Conservation (phyloP, 1,284 basidiomycete genomes). For the Golubevia sp. region DNA sequence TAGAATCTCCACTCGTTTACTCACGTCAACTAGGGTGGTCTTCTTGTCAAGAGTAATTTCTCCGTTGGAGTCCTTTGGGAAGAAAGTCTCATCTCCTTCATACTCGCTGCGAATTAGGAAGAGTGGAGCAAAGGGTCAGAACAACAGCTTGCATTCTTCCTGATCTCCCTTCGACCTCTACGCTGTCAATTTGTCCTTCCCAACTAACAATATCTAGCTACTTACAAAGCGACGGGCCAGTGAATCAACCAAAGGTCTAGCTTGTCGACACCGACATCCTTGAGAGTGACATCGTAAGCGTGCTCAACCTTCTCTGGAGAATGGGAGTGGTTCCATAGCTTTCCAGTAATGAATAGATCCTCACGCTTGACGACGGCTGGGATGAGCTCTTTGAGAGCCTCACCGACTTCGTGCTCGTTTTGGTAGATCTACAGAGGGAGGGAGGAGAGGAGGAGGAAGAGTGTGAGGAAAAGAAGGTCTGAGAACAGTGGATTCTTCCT, state of each 20-base stretch:
- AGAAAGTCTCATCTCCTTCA: conserved; percentile 60
- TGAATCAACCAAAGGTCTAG: conserved; percentile 71
- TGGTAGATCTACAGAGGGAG: conserved; percentile 45
- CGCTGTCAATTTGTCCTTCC: too few species aligned
- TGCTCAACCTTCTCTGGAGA: conserved; percentile 42
- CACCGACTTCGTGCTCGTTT: conserved; percentile 49
- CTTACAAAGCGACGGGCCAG: conserved; percentile 72
- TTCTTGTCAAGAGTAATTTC: conserved; percentile 69
- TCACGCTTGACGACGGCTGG: conserved; percentile 53
- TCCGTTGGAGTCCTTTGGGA: conserved; percentile 66
- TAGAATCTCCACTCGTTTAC: too few species aligned
- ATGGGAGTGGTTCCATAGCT: conserved; percentile 72
- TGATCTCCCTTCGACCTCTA: too few species aligned
- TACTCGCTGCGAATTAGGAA: background rate
- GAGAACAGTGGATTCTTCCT: background rate
- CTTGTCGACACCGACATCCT: conserved; percentile 57
- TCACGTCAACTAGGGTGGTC: conserved; percentile 69
- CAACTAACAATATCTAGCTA: conserved; percentile 13
- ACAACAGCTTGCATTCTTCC: too few species aligned
- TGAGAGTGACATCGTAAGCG: conserved; percentile 47
- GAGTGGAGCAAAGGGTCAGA: too few species aligned
- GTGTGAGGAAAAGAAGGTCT: too few species aligned
- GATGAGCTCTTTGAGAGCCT: conserved; percentile 43
- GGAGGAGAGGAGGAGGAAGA: conserved; percentile 28
- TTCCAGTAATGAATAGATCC: conserved; percentile 57